These are phyloP conservation scores for Schrenkiella parvula DNA, from an alignment of 345 rosid species.

Conservation along the genomic window DNA sequence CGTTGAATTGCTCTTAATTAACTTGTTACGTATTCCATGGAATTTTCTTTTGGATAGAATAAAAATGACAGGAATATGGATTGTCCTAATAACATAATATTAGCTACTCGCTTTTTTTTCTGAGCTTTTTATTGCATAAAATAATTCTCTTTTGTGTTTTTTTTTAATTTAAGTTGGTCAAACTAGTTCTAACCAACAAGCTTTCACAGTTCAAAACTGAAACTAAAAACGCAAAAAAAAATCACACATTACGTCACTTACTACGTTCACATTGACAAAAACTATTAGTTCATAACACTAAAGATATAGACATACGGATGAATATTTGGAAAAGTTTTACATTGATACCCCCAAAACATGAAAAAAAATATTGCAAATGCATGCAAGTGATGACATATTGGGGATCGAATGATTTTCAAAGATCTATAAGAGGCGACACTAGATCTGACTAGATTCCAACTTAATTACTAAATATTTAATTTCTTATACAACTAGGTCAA, in stretches of 20 bases:
- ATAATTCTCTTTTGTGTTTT: no score
- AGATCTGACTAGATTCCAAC: constrained; percentile 21
- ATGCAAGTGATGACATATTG: neutral
- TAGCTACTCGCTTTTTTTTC: neutral
- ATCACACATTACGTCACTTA: neutral
- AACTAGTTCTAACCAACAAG: no score
- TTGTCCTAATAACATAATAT: neutral
- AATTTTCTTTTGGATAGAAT: neutral
- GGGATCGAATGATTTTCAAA: neutral
- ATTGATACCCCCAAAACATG: neutral
- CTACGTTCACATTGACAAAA: neutral
- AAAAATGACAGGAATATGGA: neutral
- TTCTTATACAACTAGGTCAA: neutral
- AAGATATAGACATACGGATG: neutral
- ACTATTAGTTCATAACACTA: neutral
- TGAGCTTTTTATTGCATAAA: no score
- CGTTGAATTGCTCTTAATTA: neutral
- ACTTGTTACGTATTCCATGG: neutral
- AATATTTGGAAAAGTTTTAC: neutral
- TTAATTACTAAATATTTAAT: neutral
- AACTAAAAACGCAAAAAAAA: no score
- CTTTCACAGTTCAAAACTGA: no score
- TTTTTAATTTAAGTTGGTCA: neutral
- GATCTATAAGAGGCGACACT: neutral
- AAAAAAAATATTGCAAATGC: neutral